These are phyloP conservation scores for Bonia amplexicaulis DNA, from an alignment of 176 grass and related monocot species.

Conservation along the genomic window DNA sequence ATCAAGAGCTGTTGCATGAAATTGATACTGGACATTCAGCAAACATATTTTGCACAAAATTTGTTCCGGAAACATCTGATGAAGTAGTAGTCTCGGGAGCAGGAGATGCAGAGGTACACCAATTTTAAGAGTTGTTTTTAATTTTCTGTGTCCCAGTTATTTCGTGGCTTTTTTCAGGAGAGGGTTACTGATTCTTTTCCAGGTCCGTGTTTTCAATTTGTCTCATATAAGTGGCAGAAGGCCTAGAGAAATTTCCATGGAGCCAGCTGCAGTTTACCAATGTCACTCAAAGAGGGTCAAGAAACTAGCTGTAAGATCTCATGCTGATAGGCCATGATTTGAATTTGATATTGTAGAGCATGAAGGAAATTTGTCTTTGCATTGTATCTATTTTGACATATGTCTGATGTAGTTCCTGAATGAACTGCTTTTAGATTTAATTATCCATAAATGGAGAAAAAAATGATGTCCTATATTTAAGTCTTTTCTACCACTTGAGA, in stretches of 20 bases:
- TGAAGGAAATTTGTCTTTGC: not conserved
- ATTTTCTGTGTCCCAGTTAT: not conserved
- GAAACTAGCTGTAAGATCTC: slow-evolving; percentile 85
- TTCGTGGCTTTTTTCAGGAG: not conserved
- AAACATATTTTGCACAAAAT: slow-evolving; percentile 95
- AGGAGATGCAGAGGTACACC: slow-evolving; percentile 80
- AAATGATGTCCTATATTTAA: not conserved
- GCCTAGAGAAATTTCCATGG: slow-evolving; percentile 63
- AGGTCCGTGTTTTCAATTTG: slow-evolving; percentile 95
- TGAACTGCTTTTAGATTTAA: not conserved
- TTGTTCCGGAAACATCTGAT: slow-evolving; percentile 86
- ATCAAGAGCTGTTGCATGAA: slow-evolving; percentile 61
- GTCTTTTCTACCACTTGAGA: not conserved
- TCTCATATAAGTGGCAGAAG: slow-evolving; percentile 59
- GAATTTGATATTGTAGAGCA: slow-evolving; percentile 15
- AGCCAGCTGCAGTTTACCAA: slow-evolving; percentile 68
- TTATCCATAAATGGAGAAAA: not conserved
- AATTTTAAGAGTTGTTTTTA: not conserved
- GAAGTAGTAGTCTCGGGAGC: slow-evolving; percentile 87
- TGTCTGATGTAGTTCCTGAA: not conserved
- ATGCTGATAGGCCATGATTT: slow-evolving; percentile 12
- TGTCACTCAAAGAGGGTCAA: slow-evolving; percentile 94
- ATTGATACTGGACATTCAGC: slow-evolving; percentile 86
- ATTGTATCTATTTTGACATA: slow-evolving; percentile 17
- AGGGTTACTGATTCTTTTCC: slow-evolving; percentile 43